Evolutionary conservation across 2,329 filamentous ascomycete genomes (phyloP).

Genomic region (Arachnopeziza araneosa): DNA sequence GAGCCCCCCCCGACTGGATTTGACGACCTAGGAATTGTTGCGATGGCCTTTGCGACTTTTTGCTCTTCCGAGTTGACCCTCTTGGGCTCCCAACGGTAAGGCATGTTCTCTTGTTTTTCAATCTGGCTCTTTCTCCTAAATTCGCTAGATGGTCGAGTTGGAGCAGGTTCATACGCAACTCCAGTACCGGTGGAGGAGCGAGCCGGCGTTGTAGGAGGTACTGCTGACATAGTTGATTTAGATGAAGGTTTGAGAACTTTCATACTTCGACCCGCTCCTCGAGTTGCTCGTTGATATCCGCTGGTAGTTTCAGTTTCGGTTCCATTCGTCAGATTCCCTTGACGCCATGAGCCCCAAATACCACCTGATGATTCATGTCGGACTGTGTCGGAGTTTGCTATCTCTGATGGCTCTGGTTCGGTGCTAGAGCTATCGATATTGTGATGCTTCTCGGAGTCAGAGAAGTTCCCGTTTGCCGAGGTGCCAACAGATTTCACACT

Average conservation of each 20-base stretch:
- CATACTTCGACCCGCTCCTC: slow-evolving; percentile 63
- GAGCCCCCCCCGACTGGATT: slow-evolving; percentile 92
- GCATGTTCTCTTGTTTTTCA: slow-evolving; percentile 28
- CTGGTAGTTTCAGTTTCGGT: slow-evolving; percentile 34
- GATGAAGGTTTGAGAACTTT: slow-evolving; percentile 78
- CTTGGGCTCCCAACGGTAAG: slow-evolving; percentile 48
- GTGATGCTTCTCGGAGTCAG: slow-evolving; percentile 18
- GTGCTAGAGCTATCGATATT: slow-evolving; percentile 3
- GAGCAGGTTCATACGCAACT: slow-evolving; percentile 46
- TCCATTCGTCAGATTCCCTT: slow-evolving; percentile 33
- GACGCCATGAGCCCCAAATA: slow-evolving; percentile 70
- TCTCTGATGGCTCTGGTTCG: slow-evolving; percentile 12
- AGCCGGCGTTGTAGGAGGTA: slow-evolving; percentile 34
- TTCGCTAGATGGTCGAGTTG: slow-evolving; percentile 41
- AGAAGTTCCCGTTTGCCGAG: slow-evolving; percentile 10
- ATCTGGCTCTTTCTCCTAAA: slow-evolving; percentile 50
- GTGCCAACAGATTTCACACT: slow-evolving; percentile 13
- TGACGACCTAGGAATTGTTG: slow-evolving; percentile 46
- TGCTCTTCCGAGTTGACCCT: slow-evolving; percentile 36
- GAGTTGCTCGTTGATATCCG: slow-evolving; percentile 63
- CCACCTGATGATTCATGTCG: slow-evolving; percentile 47
- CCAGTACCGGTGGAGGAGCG: slow-evolving; percentile 39
- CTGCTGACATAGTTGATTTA: slow-evolving; percentile 54
- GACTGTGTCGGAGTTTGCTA: slow-evolving; percentile 12
- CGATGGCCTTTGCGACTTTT: slow-evolving; percentile 20